Percentiles rank a stretch among this genome's conserved stretches.
Conservation (phyloP, 1,284 basidiomycete species). For the Agroathelia rolfsii region DNA sequence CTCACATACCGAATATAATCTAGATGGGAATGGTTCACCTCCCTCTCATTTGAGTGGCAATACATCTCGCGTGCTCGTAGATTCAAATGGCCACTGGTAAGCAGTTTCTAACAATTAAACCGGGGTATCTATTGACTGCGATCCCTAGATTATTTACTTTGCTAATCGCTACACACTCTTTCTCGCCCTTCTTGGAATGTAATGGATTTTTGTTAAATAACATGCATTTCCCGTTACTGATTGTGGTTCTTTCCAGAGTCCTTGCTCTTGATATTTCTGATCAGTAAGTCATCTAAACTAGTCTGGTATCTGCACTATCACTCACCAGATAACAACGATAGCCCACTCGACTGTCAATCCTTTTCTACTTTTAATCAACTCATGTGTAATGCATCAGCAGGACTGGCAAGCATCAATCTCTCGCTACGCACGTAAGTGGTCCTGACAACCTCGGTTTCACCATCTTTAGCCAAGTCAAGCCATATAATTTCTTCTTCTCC, state of each 20-base stretch:
- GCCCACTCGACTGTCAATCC: conserved; percentile 53
- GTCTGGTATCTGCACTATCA: background rate
- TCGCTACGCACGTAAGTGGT: conserved; percentile 59
- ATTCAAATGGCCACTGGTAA: conserved; percentile 57
- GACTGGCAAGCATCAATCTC: conserved; percentile 71
- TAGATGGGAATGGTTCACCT: conserved; percentile 60
- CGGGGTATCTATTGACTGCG: background rate
- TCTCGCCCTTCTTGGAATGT: conserved; percentile 66
- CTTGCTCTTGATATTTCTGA: conserved; percentile 2
- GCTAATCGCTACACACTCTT: conserved; percentile 60
- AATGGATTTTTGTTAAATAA: conserved; percentile 17
- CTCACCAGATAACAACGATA: conserved; percentile 16
- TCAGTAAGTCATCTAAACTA: too few relatives aligned
- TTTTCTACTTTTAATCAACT: conserved; percentile 70
- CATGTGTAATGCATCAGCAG: conserved; percentile 61
- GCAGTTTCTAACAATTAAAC: conserved; percentile 9
- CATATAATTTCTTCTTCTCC: conserved; percentile 7
- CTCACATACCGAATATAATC: conserved; percentile 3
- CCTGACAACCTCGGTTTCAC: background rate
- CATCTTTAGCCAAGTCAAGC: background rate
- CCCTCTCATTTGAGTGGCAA: conserved; percentile 59
- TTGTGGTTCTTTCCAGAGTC: conserved; percentile 22
- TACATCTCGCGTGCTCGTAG: conserved; percentile 47
- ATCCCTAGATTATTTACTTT: conserved; percentile 59
- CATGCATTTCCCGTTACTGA: conserved; percentile 7